Percentiles rank a stretch among this genome's conserved stretches.
Conservation (phyloP, 805 yeast genomes). For the Barnettozyma botsteinii region DNA sequence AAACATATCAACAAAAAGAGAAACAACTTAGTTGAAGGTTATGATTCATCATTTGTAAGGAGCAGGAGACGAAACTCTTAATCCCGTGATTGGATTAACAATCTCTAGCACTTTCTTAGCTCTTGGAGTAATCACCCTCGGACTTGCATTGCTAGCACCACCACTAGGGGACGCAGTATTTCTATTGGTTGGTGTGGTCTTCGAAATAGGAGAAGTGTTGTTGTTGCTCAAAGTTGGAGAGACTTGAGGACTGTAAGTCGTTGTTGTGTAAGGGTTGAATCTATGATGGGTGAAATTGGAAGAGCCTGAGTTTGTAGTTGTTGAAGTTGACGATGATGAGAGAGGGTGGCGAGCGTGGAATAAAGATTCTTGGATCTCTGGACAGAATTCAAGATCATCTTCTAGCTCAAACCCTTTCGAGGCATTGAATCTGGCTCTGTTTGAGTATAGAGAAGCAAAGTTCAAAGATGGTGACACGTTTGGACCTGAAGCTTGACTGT, state of each 20-base stretch:
- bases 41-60: conserved; percentile 22
- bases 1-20: background rate
- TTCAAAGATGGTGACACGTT: conserved; percentile 18
- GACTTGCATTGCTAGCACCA: conserved; percentile 22
- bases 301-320: conserved; percentile 6
- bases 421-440: conserved; percentile 49
- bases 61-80: conserved; percentile 50
- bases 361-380: conserved; percentile 38
- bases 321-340: background rate
- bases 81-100: conserved; percentile 55
- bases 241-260: conserved; percentile 50
- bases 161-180: background rate
- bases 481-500: background rate
- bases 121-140: conserved; percentile 50
- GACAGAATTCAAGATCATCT: conserved; percentile 62
- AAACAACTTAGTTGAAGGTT: too few relatives aligned
- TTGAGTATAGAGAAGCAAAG: conserved; percentile 35
- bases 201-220: conserved; percentile 20
- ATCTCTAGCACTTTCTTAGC: conserved; percentile 56
- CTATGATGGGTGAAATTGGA: conserved; percentile 33
- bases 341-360: too few relatives aligned
- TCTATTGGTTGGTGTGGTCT: conserved; percentile 15
- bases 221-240: conserved; percentile 30
- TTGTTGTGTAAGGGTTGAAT: conserved; percentile 65
- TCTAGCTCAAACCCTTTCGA: conserved; percentile 58